Percentiles rank a stretch among this genome's conserved stretches.
Conservation (phyloP, 148 eudicot genomes). For the Rheum nobile region DNA sequence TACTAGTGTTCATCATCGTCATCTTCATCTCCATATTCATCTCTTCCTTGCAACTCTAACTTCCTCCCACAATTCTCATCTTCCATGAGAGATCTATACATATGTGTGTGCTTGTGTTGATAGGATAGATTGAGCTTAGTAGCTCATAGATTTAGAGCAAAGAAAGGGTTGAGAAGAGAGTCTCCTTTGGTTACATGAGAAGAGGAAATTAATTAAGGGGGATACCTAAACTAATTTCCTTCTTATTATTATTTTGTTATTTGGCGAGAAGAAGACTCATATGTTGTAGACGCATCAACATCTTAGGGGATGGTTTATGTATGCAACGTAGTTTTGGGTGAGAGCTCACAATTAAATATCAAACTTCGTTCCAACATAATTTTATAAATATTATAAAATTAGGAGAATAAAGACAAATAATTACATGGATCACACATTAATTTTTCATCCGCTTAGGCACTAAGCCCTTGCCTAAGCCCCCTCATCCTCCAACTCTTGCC, state of each 20-base stretch:
- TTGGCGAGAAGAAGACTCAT: no score
- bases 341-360: no score
- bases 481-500: no score
- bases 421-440: no score
- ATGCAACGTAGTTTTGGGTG: no score
- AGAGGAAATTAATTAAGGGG: background rate
- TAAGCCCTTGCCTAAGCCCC: no score
- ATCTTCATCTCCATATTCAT: conserved; percentile 12
- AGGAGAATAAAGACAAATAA: no score
- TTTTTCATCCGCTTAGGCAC: no score
- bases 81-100: conserved; percentile 5
- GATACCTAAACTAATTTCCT: background rate
- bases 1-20: conserved; percentile 4
- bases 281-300: no score
- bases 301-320: no score
- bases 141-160: conserved; percentile 1
- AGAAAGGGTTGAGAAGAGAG: conserved; percentile 1
- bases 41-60: conserved; percentile 1
- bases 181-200: background rate
- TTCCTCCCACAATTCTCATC: background rate
- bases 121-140: background rate
- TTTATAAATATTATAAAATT: no score
- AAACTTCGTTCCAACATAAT: no score
- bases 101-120: background rate
- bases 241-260: background rate